Conservation (phyloP, 768 basidiomycete genomes). For the Epithele typhae region DNA sequence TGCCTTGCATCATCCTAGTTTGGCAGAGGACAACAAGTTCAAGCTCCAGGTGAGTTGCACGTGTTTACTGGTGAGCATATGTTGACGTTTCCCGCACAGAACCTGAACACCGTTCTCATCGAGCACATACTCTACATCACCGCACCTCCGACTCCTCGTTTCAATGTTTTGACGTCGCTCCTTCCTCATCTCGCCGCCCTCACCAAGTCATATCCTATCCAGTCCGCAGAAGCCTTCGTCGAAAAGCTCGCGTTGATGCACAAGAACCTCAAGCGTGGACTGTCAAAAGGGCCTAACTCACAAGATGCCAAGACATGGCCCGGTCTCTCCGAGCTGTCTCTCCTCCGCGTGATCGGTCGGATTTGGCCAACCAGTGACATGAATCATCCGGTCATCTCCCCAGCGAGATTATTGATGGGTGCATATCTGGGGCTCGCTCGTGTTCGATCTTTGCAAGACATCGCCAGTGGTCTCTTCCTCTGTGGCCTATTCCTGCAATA, state of each 20-base stretch:
- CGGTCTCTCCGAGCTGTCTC: conserved; percentile 70
- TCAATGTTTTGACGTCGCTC: conserved; percentile 57
- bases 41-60: conserved; percentile 74
- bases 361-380: conserved; percentile 96
- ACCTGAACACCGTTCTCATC: conserved; percentile 70
- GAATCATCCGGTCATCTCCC: conserved; percentile 84
- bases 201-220: conserved; percentile 75
- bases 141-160: conserved; percentile 55
- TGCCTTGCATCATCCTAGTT: conserved; percentile 85
- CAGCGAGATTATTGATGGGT: conserved; percentile 83
- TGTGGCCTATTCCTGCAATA: conserved; percentile 83
- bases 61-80: neutral
- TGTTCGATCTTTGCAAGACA: conserved; percentile 67
- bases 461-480: conserved; percentile 85
- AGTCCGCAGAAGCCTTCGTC: conserved; percentile 74
- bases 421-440: conserved; percentile 86
- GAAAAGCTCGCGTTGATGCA: conserved; percentile 87
- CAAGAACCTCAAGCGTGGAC: conserved; percentile 78
- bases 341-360: conserved; percentile 75
- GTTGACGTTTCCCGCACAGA: conserved; percentile 36
- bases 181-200: conserved; percentile 78
- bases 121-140: conserved; percentile 84
- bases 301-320: conserved; percentile 82
- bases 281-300: conserved; percentile 62
- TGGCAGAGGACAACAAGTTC: conserved; percentile 87